Percentiles rank a stretch among this genome's conserved stretches.
Conservation (phyloP, 1,284 basidiomycete genomes). For the Irpex lacteus region DNA sequence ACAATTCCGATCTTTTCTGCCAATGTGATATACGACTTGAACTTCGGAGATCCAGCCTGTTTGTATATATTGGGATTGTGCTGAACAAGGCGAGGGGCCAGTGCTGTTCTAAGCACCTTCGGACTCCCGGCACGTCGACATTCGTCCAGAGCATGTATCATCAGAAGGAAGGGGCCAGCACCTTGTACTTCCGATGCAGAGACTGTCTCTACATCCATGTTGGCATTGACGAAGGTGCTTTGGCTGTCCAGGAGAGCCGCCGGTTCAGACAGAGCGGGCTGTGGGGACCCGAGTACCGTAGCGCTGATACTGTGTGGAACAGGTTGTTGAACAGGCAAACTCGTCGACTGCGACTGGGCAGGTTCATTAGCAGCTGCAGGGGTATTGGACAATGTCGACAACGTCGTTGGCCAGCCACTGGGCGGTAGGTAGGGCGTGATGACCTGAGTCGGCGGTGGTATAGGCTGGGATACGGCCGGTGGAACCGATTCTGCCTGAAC, state of each 20-base stretch:
- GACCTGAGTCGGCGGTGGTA: not conserved
- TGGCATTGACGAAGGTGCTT: not conserved
- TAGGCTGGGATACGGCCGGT: not conserved
- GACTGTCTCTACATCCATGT: not conserved
- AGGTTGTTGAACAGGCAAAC: not conserved
- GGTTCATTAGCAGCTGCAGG: not conserved
- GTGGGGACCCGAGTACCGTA: not conserved
- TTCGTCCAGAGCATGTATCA: conserved; percentile 11
- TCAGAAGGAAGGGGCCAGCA: conserved; percentile 4
- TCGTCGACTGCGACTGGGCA: not conserved
- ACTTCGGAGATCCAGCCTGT: conserved; percentile 39
- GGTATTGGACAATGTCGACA: not conserved
- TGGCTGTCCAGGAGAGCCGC: no score
- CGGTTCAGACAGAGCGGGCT: not conserved
- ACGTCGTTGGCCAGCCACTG: not conserved
- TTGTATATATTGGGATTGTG: conserved; percentile 36
- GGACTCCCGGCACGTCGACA: conserved; percentile 27
- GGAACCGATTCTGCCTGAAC: not conserved
- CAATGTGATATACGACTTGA: conserved; percentile 42
- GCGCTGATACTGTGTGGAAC: not conserved
- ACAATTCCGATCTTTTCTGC: conserved; percentile 47
- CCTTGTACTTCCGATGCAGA: not conserved
- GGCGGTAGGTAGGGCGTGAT: not conserved
- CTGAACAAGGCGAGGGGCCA: conserved; percentile 36
- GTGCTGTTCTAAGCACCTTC: conserved; percentile 36